These are phyloP conservation scores for Lachancea lanzarotensis DNA, from an alignment of 805 yeast genomes.

Conservation along the genomic window DNA sequence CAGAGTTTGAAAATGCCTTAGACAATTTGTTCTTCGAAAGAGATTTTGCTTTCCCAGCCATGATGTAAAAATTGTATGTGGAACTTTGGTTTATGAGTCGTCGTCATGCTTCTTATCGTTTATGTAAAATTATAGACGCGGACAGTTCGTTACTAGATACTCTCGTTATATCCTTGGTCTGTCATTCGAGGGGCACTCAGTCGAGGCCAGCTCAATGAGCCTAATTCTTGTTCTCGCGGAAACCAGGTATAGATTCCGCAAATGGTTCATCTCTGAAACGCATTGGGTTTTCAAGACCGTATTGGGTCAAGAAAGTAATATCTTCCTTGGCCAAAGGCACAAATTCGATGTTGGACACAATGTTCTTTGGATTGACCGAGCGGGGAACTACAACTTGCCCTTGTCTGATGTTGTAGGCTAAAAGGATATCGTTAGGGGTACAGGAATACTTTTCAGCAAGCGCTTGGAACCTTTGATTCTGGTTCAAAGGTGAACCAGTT, in stretches of 20 bases:
- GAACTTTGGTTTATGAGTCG: too few relatives aligned
- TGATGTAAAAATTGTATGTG: slow-evolving; percentile 1
- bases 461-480: slow-evolving; percentile 42
- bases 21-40: slow-evolving; percentile 8
- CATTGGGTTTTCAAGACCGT: slow-evolving; percentile 29
- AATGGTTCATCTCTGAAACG: slow-evolving; percentile 30
- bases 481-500: slow-evolving; percentile 56
- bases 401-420: slow-evolving; percentile 56
- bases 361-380: slow-evolving; percentile 61
- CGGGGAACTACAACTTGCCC: slow-evolving; percentile 64
- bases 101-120: background rate
- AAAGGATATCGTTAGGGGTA: slow-evolving; percentile 48
- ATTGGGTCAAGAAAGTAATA: slow-evolving; percentile 31
- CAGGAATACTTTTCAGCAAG: slow-evolving; percentile 53
- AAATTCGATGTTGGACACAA: slow-evolving; percentile 37
- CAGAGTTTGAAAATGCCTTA: slow-evolving; percentile 5
- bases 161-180: background rate
- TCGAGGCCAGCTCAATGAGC: background rate
- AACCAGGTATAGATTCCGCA: slow-evolving; percentile 26
- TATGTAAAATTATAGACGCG: background rate
- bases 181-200: background rate
- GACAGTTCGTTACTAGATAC: background rate
- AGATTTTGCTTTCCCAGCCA: slow-evolving; percentile 6
- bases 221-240: slow-evolving; percentile 16
- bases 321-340: slow-evolving; percentile 40